These are phyloP conservation scores for Lentinula novae-zelandiae DNA, from an alignment of 1,284 basidiomycete genomes.

Conservation along the genomic window DNA sequence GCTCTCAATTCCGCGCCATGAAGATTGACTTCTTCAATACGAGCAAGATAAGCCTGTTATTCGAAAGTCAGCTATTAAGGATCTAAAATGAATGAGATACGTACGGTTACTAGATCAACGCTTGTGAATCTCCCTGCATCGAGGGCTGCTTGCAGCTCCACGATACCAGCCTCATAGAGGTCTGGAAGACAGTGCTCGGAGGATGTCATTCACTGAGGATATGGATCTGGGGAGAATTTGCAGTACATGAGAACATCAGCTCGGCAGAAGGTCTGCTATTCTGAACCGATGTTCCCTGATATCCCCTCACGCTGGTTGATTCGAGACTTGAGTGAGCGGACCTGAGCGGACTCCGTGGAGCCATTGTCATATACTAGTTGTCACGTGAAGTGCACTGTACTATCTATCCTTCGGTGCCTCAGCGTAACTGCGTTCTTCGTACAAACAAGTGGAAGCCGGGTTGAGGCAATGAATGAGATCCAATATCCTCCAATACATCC, in stretches of 20 bases:
- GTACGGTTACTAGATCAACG: conserved; percentile 61
- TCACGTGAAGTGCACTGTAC: too few species aligned
- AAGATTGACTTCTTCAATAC: conserved; percentile 69
- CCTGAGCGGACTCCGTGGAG: too few species aligned
- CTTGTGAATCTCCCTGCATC: conserved; percentile 53
- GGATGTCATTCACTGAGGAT: not conserved
- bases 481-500: too few species aligned
- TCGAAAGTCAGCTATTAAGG: not conserved
- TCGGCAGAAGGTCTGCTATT: too few species aligned
- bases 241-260: not conserved
- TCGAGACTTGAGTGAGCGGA: too few species aligned
- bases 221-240: not conserved
- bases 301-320: too few species aligned
- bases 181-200: conserved; percentile 39
- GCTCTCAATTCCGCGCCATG: conserved; percentile 57
- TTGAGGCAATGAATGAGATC: too few species aligned
- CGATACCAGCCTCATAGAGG: conserved; percentile 58
- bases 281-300: too few species aligned
- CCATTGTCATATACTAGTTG: too few species aligned
- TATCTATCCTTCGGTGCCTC: too few species aligned
- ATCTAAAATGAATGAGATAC: conserved; percentile 2
- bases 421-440: too few species aligned
- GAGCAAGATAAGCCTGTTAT: conserved; percentile 58
- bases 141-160: conserved; percentile 52
- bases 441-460: too few species aligned